A percentile compares a stretch with the other conserved stretches of the same genome.
Conservation (phyloP, 2,329 filamentous ascomycete species). For the Cladophialophora psammophila region DNA sequence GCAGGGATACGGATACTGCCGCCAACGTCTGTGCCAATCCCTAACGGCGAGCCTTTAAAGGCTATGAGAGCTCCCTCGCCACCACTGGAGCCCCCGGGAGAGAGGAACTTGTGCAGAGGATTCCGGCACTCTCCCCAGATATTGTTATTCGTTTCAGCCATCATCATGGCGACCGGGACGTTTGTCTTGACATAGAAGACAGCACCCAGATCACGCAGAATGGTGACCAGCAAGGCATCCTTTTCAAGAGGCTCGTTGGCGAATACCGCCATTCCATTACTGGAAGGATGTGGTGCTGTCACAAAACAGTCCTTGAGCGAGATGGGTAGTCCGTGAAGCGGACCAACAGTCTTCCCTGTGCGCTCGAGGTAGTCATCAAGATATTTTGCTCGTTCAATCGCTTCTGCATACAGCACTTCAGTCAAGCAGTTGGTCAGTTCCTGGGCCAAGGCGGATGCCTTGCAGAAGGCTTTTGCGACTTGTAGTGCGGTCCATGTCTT, state of each 20-base stretch:
- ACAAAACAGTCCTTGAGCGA: constrained; percentile 63
- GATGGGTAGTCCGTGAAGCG: constrained; percentile 67
- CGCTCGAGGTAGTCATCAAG: constrained; percentile 60
- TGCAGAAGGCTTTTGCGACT: constrained; percentile 65
- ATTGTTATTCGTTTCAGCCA: constrained; percentile 53
- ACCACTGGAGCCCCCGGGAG: constrained; percentile 48
- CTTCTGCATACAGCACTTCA: constrained; percentile 64
- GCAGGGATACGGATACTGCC: constrained; percentile 51
- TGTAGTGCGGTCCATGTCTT: constrained; percentile 60
- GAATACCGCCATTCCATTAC: constrained; percentile 48
- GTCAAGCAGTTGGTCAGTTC: constrained; percentile 64
- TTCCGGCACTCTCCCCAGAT: constrained; percentile 53
- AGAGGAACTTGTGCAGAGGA: constrained; percentile 46
- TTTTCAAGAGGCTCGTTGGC: constrained; percentile 45
- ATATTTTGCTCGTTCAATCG: constrained; percentile 58
- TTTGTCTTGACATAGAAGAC: constrained; percentile 64
- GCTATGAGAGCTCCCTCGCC: constrained; percentile 48
- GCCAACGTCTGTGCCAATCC: constrained; percentile 52
- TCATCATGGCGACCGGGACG: constrained; percentile 58
- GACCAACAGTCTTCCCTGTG: constrained; percentile 60
- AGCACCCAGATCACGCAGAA: constrained; percentile 53
- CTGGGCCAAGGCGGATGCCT: constrained; percentile 47
- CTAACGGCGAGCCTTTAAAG: constrained; percentile 44
- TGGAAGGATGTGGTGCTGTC: constrained; percentile 43
- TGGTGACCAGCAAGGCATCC: constrained; percentile 46